Conservation (phyloP, 2,329 filamentous ascomycete species). For the Calonectria pauciramosa region DNA sequence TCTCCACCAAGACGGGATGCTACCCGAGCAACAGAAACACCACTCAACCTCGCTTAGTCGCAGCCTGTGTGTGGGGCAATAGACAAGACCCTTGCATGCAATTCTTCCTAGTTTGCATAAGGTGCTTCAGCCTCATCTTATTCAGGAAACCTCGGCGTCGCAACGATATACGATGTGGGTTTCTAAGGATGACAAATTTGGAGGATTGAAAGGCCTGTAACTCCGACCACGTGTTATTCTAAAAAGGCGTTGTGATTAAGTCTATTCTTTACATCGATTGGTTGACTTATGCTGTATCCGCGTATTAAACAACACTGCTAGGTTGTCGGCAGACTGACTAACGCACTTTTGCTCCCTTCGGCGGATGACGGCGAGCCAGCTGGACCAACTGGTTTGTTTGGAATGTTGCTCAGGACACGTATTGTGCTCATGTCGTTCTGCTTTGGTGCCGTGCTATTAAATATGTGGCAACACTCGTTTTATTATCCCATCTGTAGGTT, state of each 20-base stretch:
- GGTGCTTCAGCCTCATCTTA: neutral
- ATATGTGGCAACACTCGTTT: neutral
- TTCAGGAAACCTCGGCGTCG: slow-evolving; percentile 3
- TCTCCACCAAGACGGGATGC: neutral
- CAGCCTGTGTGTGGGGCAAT: neutral
- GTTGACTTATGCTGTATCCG: neutral
- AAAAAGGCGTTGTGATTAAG: neutral
- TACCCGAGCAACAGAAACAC: neutral
- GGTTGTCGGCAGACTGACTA: neutral
- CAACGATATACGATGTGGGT: neutral
- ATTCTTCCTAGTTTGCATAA: neutral
- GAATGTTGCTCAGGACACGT: neutral
- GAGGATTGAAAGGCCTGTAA: too few species aligned
- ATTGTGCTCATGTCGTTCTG: too few species aligned
- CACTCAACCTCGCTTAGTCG: neutral
- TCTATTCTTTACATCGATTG: neutral
- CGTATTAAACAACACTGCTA: too few species aligned
- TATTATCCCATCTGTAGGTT: neutral
- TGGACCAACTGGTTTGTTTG: too few species aligned
- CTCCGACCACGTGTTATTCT: neutral
- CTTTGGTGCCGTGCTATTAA: too few species aligned
- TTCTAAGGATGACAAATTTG: neutral
- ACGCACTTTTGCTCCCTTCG: neutral
- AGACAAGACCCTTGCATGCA: neutral
- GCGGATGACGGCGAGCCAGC: neutral